Conservation (phyloP, 2,329 filamentous ascomycete species). For the Cryphonectria radicalis region DNA sequence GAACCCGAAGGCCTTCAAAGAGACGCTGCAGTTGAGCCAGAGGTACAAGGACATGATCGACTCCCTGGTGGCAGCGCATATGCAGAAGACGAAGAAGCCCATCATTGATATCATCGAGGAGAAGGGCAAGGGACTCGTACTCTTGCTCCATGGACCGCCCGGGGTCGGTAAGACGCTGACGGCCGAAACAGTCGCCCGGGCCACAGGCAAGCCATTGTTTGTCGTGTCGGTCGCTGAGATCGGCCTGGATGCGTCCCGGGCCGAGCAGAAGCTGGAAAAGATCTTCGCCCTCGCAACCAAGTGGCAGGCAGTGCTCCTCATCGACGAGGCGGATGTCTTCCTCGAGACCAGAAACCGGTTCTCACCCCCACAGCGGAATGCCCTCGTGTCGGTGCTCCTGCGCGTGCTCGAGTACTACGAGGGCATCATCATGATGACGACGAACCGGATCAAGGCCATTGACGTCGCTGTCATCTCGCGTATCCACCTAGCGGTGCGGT, state of each 20-base stretch:
- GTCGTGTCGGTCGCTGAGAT: constrained; percentile 28
- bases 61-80: constrained; percentile 25
- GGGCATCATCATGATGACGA: constrained; percentile 32
- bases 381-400: constrained; percentile 31
- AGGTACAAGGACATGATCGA: constrained; percentile 25
- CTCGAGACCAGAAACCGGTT: constrained; percentile 28
- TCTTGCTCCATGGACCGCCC: constrained; percentile 28
- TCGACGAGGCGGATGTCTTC: constrained; percentile 35
- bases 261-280: constrained; percentile 27
- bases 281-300: constrained; percentile 31
- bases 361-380: constrained; percentile 27
- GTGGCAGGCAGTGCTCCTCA: constrained; percentile 36
- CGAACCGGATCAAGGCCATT: constrained; percentile 33
- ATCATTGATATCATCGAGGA: constrained; percentile 28
- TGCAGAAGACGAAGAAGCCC: constrained; percentile 18
- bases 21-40: constrained; percentile 20
- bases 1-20: constrained; percentile 9
- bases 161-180: constrained; percentile 30
- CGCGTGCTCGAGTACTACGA: constrained; percentile 28
- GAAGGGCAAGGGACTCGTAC: constrained; percentile 26
- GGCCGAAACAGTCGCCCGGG: constrained; percentile 27
- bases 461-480: constrained; percentile 34
- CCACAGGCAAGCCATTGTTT: constrained; percentile 27
- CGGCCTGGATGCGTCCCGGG: constrained; percentile 20
- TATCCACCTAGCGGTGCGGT: constrained; percentile 33